These are phyloP conservation scores for Plantago major DNA, from an alignment of 257 asterid genomes.

Conservation along the genomic window DNA sequence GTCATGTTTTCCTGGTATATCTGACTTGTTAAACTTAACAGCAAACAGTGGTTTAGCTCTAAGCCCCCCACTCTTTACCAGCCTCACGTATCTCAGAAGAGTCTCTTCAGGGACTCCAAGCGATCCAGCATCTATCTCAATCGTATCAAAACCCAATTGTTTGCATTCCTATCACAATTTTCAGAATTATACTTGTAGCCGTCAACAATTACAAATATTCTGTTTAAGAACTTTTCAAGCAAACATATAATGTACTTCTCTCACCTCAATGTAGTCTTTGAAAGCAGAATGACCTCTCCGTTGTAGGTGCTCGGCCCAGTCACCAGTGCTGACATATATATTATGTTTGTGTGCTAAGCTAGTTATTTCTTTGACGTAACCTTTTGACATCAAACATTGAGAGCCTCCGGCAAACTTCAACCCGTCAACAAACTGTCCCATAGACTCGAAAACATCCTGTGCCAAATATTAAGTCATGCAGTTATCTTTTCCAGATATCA, in stretches of 20 bases:
- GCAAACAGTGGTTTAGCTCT: conserved; percentile 84
- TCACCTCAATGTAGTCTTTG: conserved; percentile 66
- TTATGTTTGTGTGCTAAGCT: conserved; percentile 70
- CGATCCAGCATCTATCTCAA: conserved; percentile 74
- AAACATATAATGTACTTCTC: background rate
- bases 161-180: conserved; percentile 65
- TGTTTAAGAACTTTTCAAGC: too few species aligned
- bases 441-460: conserved; percentile 76
- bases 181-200: background rate
- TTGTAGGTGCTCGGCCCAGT: conserved; percentile 64
- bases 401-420: conserved; percentile 84
- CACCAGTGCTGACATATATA: conserved; percentile 80
- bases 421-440: conserved; percentile 90
- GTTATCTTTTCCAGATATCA: background rate
- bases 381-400: conserved; percentile 57
- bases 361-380: conserved; percentile 64
- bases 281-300: conserved; percentile 66
- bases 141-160: conserved; percentile 77
- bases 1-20: conserved; percentile 46
- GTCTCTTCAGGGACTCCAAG: conserved; percentile 84
- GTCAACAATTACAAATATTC: background rate
- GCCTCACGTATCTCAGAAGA: conserved; percentile 82
- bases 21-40: conserved; percentile 70
- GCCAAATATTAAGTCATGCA: too few species aligned
- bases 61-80: conserved; percentile 76